Evolutionary conservation across 176 grass and related monocot species (phyloP).

Genomic region (Aegilops longissima): DNA sequence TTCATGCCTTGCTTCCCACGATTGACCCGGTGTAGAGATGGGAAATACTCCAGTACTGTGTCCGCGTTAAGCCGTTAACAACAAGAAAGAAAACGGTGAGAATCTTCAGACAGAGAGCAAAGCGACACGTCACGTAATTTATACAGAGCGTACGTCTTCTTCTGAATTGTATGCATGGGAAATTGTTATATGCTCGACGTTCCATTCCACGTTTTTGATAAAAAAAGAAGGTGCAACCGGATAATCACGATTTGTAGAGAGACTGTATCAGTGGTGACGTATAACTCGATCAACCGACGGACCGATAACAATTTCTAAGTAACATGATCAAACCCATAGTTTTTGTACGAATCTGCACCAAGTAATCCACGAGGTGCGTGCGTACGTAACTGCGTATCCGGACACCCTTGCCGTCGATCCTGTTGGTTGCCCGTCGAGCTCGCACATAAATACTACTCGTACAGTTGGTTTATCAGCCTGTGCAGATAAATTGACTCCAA

Average conservation of each 20-base stretch:
- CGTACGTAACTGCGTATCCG: background rate
- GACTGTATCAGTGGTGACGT: background rate
- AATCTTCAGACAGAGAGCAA: background rate
- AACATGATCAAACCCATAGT: background rate
- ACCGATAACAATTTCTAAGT: too few species aligned
- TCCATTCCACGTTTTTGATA: background rate
- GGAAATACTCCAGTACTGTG: background rate
- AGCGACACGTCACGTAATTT: background rate
- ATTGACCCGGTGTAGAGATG: slow-evolving; percentile 30
- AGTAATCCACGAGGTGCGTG: background rate
- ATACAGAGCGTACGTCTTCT: background rate
- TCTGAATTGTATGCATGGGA: background rate
- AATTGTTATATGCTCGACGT: background rate
- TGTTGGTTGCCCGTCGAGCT: background rate
- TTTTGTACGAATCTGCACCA: background rate
- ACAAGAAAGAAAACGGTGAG: background rate
- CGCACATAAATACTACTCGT: background rate
- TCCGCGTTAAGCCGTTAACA: background rate
- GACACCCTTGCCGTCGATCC: background rate
- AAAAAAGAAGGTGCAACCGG: too few species aligned
- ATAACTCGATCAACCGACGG: background rate
- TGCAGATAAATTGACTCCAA: background rate
- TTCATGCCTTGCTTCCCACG: slow-evolving; percentile 35
- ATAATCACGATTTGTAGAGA: too few species aligned
- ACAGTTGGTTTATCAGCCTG: background rate